phyloP scores from a whole-genome alignment of 805 yeast species.

The Sugiyamaella marilandica region DNA sequence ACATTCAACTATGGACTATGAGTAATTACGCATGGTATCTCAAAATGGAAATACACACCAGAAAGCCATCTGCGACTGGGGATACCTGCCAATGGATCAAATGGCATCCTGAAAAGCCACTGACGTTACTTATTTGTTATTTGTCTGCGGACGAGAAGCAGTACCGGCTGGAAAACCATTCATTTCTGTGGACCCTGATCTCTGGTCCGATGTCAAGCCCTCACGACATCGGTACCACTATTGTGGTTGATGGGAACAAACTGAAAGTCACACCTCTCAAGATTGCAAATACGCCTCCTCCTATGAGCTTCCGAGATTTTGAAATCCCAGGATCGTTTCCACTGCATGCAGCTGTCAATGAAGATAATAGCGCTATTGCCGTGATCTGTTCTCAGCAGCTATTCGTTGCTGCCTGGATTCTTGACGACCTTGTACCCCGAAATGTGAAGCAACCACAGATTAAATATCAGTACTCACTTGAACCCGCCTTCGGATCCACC shows the following conservation, averaged over 20 bases:
- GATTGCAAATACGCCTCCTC: conserved; percentile 91
- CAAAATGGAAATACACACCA: conserved; percentile 63
- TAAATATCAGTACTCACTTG: background rate
- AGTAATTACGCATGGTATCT: conserved; percentile 95
- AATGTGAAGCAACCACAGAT: conserved; percentile 6
- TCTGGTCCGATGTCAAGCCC: conserved; percentile 69
- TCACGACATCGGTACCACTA: conserved; percentile 67
- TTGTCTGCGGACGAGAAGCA: conserved; percentile 33
- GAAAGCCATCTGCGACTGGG: conserved; percentile 22
- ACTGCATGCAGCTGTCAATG: conserved; percentile 59
- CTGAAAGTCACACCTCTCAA: conserved; percentile 77
- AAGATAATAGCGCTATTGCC: conserved; percentile 55
- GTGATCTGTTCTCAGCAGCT: conserved; percentile 47
- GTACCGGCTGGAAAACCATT: conserved; percentile 50
- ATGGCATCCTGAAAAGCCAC: conserved; percentile 90
- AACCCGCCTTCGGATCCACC: background rate
- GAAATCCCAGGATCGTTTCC: conserved; percentile 49
- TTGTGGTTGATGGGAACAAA: conserved; percentile 73
- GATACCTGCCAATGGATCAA: conserved; percentile 39
- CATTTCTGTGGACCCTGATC: conserved; percentile 57
- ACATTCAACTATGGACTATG: conserved; percentile 83
- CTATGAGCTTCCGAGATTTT: conserved; percentile 69
- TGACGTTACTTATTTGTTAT: conserved; percentile 52
- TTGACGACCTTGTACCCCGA: conserved; percentile 11
- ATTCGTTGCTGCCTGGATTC: conserved; percentile 41